Conservation (phyloP, 1,284 basidiomycete species). For the Ceratobasidium sp. region DNA sequence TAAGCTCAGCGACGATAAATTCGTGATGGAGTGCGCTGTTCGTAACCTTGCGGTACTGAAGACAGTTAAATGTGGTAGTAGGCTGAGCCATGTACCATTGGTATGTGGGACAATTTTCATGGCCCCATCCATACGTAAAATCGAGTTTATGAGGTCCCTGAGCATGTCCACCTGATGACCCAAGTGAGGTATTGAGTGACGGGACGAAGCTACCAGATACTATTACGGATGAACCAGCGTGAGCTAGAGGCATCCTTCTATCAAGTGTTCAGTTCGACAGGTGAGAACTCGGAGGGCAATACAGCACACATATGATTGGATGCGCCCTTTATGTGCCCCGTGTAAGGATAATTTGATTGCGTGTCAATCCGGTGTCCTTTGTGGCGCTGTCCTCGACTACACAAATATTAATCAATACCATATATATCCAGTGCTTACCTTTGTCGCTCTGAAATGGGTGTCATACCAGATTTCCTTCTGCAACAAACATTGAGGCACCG, state of each 20-base stretch:
- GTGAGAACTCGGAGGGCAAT: neutral
- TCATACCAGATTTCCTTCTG: no score
- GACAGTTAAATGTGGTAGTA: neutral
- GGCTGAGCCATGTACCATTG: slow-evolving; percentile 22
- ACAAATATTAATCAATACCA: neutral
- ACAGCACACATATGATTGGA: neutral
- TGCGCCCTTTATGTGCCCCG: neutral
- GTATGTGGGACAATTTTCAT: neutral
- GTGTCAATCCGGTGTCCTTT: neutral
- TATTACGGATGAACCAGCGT: neutral
- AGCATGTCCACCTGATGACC: neutral
- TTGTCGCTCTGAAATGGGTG: neutral
- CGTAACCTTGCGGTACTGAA: slow-evolving; percentile 22
- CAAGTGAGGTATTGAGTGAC: neutral
- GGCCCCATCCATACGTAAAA: neutral
- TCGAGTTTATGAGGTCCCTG: neutral
- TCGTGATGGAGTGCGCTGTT: slow-evolving; percentile 8
- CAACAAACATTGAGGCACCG: no score
- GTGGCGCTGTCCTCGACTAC: neutral
- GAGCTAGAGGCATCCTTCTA: neutral
- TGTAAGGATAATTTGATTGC: neutral
- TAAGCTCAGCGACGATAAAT: slow-evolving; percentile 25
- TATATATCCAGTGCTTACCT: neutral
- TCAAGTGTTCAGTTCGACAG: neutral
- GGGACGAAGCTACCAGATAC: neutral